Evolutionary conservation across 2,329 filamentous ascomycete genomes (phyloP).

Genomic region (Diplocarpon mali): DNA sequence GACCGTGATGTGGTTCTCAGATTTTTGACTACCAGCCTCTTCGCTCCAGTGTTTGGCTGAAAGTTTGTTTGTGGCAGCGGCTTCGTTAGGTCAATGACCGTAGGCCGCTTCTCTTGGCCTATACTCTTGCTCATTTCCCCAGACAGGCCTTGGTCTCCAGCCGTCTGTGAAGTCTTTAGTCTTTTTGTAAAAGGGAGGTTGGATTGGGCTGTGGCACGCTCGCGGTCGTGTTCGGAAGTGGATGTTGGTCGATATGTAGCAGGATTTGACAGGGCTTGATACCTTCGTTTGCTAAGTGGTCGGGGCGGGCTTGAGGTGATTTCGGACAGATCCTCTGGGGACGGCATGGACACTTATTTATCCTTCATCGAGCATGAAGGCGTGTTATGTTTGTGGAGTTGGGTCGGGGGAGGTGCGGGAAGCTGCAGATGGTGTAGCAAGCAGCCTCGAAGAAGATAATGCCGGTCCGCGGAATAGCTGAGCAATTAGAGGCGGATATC

Average conservation of each 20-base stretch:
- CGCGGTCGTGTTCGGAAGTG: conserved; percentile 1
- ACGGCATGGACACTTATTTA: conserved; percentile 24
- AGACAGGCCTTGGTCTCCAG: conserved; percentile 9
- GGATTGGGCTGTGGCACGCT: conserved; percentile 2
- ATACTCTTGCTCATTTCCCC: conserved; percentile 19
- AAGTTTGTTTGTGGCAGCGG: conserved; percentile 33
- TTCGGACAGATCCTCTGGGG: conserved; percentile 19
- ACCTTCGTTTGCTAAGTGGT: conserved; percentile 19
- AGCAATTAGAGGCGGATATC: background rate
- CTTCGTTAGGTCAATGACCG: conserved; percentile 19
- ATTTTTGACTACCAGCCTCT: conserved; percentile 90
- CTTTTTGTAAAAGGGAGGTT: conserved; percentile 41
- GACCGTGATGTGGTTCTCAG: conserved; percentile 47
- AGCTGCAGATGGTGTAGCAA: conserved; percentile 3
- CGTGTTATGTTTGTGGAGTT: conserved; percentile 1
- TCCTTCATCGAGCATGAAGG: conserved; percentile 20
- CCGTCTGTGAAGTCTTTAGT: conserved; percentile 62
- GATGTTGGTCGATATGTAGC: background rate
- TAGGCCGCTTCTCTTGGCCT: conserved; percentile 10
- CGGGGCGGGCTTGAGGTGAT: conserved; percentile 11
- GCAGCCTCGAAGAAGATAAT: background rate
- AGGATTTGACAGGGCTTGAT: conserved; percentile 11
- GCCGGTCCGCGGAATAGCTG: background rate
- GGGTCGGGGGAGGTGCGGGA: background rate
- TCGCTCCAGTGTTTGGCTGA: conserved; percentile 65